Evolutionary conservation across 2,329 filamentous ascomycete genomes (phyloP).

Genomic region (Fusarium beomiforme): DNA sequence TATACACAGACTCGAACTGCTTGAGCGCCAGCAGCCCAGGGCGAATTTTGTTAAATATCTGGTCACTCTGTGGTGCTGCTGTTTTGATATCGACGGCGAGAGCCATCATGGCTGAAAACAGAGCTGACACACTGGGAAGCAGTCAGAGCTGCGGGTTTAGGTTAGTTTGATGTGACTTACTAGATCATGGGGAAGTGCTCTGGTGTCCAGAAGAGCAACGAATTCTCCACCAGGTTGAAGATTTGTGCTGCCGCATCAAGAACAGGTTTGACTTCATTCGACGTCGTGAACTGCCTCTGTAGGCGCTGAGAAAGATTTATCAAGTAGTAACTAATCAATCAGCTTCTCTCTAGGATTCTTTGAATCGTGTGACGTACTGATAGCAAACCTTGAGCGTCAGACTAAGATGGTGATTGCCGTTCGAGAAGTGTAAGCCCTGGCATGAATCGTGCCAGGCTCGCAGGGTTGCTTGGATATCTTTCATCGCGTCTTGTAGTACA

Average conservation of each 20-base stretch:
- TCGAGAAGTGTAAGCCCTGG: neutral
- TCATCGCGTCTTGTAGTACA: neutral
- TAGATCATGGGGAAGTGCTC: neutral
- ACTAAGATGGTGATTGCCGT: neutral
- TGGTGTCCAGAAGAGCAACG: neutral
- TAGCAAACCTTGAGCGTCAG: neutral
- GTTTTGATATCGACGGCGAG: neutral
- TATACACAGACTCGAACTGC: conserved; percentile 5
- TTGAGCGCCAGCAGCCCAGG: neutral
- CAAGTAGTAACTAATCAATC: neutral
- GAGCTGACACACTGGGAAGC: neutral
- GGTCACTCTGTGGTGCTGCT: neutral
- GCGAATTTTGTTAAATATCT: neutral
- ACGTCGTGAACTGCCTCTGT: neutral
- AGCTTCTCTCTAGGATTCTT: fast-evolving
- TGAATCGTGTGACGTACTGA: no score
- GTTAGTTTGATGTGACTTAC: neutral
- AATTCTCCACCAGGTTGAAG: neutral
- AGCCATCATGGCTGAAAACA: neutral
- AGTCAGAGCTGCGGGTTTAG: neutral
- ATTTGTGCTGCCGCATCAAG: neutral
- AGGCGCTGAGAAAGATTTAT: neutral
- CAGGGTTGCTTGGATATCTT: fast-evolving
- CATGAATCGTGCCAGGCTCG: neutral
- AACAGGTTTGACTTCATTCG: fast-evolving